Evolutionary conservation across 129 eudicot species (phyloP).

Genomic region (Flaveria ramosissima): DNA sequence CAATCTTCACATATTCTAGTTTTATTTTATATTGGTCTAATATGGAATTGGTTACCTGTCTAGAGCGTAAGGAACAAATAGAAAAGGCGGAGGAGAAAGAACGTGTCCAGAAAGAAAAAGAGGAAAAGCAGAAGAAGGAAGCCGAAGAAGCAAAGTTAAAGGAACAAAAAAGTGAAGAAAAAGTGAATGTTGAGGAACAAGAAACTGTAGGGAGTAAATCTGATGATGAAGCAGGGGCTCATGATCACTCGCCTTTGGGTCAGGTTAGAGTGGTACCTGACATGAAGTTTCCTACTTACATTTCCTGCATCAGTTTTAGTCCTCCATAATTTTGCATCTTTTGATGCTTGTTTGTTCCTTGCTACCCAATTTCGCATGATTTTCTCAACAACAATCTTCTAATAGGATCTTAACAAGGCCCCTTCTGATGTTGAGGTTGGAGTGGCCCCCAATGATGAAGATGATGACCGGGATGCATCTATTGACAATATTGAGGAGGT

Average conservation of each 20-base stretch:
- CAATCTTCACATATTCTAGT: constrained; percentile 5
- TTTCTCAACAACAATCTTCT: constrained; percentile 16
- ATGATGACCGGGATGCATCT: constrained; percentile 36
- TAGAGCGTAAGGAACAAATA: constrained; percentile 88
- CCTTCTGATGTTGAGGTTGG: constrained; percentile 36
- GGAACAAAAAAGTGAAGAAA: constrained; percentile 44
- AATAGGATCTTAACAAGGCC: constrained; percentile 50
- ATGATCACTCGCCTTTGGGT: constrained; percentile 43
- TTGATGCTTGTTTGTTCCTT: constrained; percentile 20
- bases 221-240: constrained; percentile 39
- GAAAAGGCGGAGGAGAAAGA: constrained; percentile 95
- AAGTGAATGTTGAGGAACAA: constrained; percentile 41
- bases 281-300: background rate
- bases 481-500: constrained; percentile 43
- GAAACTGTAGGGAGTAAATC: constrained; percentile 43
- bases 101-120: constrained; percentile 83
- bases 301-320: constrained; percentile 4
- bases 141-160: constrained; percentile 56
- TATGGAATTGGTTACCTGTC: constrained; percentile 15
- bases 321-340: constrained; percentile 17
- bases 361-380: constrained; percentile 3
- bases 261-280: constrained; percentile 49
- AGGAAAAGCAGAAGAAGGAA: constrained; percentile 77
- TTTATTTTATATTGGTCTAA: background rate
- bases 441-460: constrained; percentile 38